phyloP scores from a whole-genome alignment of 2,329 filamentous ascomycete species.

The Shiraia sp. region DNA sequence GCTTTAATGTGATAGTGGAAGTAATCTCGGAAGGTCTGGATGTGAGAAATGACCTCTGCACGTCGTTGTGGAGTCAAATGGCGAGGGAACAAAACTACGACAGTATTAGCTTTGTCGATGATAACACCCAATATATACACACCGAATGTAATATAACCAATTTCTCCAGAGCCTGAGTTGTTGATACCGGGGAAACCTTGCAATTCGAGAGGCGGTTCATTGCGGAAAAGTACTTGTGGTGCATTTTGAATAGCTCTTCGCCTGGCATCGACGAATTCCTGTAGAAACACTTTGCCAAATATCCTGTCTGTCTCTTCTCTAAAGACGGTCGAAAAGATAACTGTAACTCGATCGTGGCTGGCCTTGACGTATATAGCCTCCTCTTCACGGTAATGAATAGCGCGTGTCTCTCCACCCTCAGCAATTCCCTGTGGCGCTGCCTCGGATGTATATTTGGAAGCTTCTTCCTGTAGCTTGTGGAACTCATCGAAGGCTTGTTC shows the following conservation, averaged over 20 bases:
- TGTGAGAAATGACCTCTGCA: slow-evolving; percentile 95
- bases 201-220: slow-evolving; percentile 90
- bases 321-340: slow-evolving; percentile 99
- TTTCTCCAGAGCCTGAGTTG: slow-evolving; percentile 72
- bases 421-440: slow-evolving; percentile 86
- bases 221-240: slow-evolving; percentile 93
- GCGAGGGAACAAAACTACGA: slow-evolving; percentile 85
- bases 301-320: slow-evolving; percentile 96
- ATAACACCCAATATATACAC: slow-evolving; percentile 23
- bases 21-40: slow-evolving; percentile 99
- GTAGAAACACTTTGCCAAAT: slow-evolving; percentile 94
- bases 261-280: slow-evolving; percentile 95
- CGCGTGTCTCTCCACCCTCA: slow-evolving; percentile 91
- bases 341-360: slow-evolving; percentile 93
- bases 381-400: slow-evolving; percentile 97
- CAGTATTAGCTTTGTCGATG: slow-evolving; percentile 16
- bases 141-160: slow-evolving; percentile 99
- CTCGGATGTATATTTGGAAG: slow-evolving; percentile 90
- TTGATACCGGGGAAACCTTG: slow-evolving; percentile 84
- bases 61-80: slow-evolving; percentile 90
- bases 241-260: slow-evolving; percentile 96
- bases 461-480: slow-evolving; percentile 81
- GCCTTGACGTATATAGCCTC: slow-evolving; percentile 99
- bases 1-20: slow-evolving; percentile 99
- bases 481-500: slow-evolving; percentile 96